Evolutionary conservation across 129 eudicot species (phyloP).

Genomic region (Glebionis coronaria): DNA sequence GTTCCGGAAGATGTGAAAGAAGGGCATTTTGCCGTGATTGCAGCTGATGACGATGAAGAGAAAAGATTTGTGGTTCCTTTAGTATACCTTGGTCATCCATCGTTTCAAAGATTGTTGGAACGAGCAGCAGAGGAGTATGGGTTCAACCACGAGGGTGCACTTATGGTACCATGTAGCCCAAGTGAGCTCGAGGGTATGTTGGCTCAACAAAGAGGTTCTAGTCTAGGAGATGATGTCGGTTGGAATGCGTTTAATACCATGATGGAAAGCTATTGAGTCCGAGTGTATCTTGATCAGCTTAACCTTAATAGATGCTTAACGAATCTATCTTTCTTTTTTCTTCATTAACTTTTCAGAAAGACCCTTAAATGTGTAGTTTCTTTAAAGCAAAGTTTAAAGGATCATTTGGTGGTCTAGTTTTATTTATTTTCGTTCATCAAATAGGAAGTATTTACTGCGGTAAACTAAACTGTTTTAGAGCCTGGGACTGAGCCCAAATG

Average conservation of each 20-base stretch:
- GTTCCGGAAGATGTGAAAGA: slow-evolving; percentile 39
- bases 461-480: too few relatives aligned
- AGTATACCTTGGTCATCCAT: slow-evolving; percentile 20
- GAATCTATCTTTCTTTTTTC: background rate
- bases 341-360: background rate
- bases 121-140: slow-evolving; percentile 42
- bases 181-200: slow-evolving; percentile 34
- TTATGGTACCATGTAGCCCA: slow-evolving; percentile 33
- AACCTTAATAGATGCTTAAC: background rate
- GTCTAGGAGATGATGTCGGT: slow-evolving; percentile 10
- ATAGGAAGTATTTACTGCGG: background rate
- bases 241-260: slow-evolving; percentile 18
- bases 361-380: background rate
- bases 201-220: background rate
- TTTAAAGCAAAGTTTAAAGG: background rate
- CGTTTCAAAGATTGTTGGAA: slow-evolving; percentile 33
- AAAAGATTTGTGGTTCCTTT: slow-evolving; percentile 31
- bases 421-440: slow-evolving; percentile 12
- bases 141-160: slow-evolving; percentile 31
- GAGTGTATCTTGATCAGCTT: background rate
- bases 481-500: too few relatives aligned
- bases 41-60: slow-evolving; percentile 25
- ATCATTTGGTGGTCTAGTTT: slow-evolving; percentile 9
- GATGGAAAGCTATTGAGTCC: slow-evolving; percentile 18
- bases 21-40: slow-evolving; percentile 36